Evolutionary conservation across 2,329 filamentous ascomycete genomes (phyloP).

Genomic region (Xylaria sp.): DNA sequence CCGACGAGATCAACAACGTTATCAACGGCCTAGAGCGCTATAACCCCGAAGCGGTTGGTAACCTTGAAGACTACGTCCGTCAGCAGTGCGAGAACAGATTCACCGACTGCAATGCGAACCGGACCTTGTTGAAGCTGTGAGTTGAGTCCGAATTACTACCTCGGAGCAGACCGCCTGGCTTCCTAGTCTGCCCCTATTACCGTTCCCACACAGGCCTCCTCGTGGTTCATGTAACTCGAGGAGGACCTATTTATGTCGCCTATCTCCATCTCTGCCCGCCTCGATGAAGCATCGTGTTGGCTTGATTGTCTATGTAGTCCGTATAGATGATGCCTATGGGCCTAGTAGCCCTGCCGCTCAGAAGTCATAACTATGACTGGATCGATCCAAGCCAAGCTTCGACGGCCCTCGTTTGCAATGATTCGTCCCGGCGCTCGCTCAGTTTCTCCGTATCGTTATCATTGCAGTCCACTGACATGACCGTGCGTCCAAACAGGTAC

Average conservation of each 20-base stretch:
- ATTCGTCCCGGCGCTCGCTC: slow-evolving; percentile 3
- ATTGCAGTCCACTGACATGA: background rate
- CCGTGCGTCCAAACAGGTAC: slow-evolving; percentile 57
- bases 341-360: slow-evolving; percentile 53
- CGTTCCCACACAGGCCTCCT: background rate
- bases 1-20: slow-evolving; percentile 85
- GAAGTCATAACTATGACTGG: slow-evolving; percentile 63
- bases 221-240: background rate
- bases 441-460: background rate
- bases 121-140: slow-evolving; percentile 95
- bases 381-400: slow-evolving; percentile 60
- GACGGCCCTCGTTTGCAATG: background rate
- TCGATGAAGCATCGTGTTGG: no score
- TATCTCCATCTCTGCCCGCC: no score
- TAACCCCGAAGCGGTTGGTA: slow-evolving; percentile 91
- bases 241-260: slow-evolving; percentile 6
- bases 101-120: slow-evolving; percentile 93
- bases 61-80: slow-evolving; percentile 90
- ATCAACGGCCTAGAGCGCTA: slow-evolving; percentile 97
- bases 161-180: no score
- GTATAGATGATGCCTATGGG: slow-evolving; percentile 72
- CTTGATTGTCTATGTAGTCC: slow-evolving; percentile 32
- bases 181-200: no score
- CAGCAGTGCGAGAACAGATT: slow-evolving; percentile 94
- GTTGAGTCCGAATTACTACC: slow-evolving; percentile 38